Evolutionary conservation across 2,329 filamentous ascomycete species (phyloP).

Genomic region (Colletotrichum lentis): DNA sequence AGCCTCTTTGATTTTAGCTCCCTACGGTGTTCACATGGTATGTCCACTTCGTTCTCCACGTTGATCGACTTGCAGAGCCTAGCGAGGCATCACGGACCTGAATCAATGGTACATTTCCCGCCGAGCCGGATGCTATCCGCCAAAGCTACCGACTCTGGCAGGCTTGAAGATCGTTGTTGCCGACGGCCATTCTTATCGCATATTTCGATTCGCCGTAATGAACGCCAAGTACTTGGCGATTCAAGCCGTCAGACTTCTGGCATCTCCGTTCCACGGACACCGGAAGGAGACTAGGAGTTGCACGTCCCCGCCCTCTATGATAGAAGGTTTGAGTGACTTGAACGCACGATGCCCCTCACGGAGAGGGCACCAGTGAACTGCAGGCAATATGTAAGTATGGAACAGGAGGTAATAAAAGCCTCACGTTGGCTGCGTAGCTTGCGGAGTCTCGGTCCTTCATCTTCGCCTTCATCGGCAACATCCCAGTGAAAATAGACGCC

Average conservation of each 20-base stretch:
- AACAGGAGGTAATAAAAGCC: slow-evolving; percentile 1
- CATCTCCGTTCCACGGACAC: slow-evolving; percentile 26
- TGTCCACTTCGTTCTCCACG: background rate
- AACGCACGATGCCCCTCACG: background rate
- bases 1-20: background rate
- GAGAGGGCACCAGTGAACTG: too few species aligned
- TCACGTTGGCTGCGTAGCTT: background rate
- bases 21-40: background rate
- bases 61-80: background rate
- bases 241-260: background rate
- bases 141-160: background rate
- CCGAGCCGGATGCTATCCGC: slow-evolving; percentile 39
- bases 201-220: slow-evolving; percentile 15
- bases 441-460: background rate
- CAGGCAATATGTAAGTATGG: background rate
- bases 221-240: slow-evolving; percentile 25
- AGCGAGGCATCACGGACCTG: background rate
- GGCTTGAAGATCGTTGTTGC: background rate
- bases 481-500: background rate
- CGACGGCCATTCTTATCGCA: slow-evolving; percentile 42
- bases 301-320: background rate
- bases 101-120: slow-evolving; percentile 9
- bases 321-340: background rate
- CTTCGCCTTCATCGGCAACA: too few species aligned
- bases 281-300: slow-evolving; percentile 1